Conservation (phyloP, 148 eudicot genomes). For the Chenopodium suecicum region DNA sequence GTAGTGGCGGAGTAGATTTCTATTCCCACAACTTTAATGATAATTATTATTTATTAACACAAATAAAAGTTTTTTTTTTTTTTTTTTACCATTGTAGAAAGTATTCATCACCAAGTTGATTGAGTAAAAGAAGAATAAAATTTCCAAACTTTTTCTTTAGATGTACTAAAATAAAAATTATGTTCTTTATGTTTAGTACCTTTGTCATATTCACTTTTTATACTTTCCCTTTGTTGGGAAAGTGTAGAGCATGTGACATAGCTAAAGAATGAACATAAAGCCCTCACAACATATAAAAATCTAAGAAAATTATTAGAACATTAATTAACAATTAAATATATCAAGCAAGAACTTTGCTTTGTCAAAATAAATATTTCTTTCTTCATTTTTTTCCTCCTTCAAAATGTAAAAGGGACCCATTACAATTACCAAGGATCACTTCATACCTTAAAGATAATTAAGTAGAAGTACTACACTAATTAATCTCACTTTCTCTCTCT, state of each 20-base stretch:
- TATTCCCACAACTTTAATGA: background rate
- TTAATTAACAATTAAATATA: background rate
- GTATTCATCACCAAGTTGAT: background rate
- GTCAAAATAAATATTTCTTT: slow-evolving; percentile 11
- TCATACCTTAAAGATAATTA: slow-evolving; percentile 18
- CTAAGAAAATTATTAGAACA: background rate
- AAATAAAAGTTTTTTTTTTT: background rate
- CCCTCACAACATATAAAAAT: background rate
- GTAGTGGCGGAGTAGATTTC: background rate
- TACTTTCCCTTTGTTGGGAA: slow-evolving; percentile 39
- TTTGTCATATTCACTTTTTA: slow-evolving; percentile 41
- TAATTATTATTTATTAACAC: background rate
- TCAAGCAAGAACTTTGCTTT: background rate
- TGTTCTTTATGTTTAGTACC: slow-evolving; percentile 34
- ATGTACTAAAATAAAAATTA: slow-evolving; percentile 9
- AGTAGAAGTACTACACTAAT: background rate
- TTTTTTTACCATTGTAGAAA: background rate
- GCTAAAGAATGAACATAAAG: slow-evolving; percentile 30
- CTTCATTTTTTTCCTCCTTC: slow-evolving; percentile 2
- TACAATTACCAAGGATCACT: slow-evolving; percentile 46
- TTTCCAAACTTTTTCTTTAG: slow-evolving; percentile 21
- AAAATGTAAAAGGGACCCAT: slow-evolving; percentile 37
- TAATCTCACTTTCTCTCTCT: background rate
- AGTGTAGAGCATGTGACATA: slow-evolving; percentile 61
- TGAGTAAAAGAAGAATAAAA: slow-evolving; percentile 25